Percentiles rank a stretch among this genome's conserved stretches.
Conservation (phyloP, 148 eudicot genomes). For the Salicornia ramosissima region DNA sequence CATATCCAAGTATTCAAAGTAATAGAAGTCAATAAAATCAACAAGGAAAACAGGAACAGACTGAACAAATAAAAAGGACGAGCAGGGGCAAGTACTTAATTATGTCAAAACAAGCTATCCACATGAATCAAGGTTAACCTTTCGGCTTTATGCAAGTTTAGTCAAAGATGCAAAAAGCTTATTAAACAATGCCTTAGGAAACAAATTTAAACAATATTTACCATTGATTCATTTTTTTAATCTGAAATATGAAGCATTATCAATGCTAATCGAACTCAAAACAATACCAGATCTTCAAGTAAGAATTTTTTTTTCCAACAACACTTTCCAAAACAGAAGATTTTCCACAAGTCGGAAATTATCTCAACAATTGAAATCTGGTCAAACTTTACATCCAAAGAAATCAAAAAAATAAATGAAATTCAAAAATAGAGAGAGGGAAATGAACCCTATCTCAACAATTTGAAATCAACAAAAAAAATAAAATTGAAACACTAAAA, state of each 20-base stretch:
- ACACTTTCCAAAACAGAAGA: slow-evolving; percentile 93
- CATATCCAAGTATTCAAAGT: background rate
- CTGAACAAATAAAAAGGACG: background rate
- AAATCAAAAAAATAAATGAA: too few species aligned
- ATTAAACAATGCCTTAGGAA: slow-evolving; percentile 58
- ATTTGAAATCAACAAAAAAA: too few species aligned
- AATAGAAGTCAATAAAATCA: background rate
- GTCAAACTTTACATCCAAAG: background rate
- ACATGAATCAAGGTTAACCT: too few species aligned
- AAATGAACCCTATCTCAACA: too few species aligned
- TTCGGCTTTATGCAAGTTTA: background rate
- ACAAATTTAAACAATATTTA: background rate
- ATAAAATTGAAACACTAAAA: too few species aligned
- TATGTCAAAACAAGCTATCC: background rate
- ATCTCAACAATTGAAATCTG: background rate
- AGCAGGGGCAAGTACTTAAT: background rate
- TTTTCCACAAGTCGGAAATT: slow-evolving; percentile 85
- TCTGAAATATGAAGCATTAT: background rate
- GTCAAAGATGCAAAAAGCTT: background rate
- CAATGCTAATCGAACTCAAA: background rate
- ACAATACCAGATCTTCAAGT: slow-evolving; percentile 93
- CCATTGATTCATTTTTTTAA: background rate
- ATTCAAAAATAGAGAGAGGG: background rate
- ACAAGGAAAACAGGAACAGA: background rate
- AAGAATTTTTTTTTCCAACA: slow-evolving; percentile 93